Evolutionary conservation across 139 green algal genomes (phyloP).

Genomic region (Astrephomene gubernaculifera): DNA sequence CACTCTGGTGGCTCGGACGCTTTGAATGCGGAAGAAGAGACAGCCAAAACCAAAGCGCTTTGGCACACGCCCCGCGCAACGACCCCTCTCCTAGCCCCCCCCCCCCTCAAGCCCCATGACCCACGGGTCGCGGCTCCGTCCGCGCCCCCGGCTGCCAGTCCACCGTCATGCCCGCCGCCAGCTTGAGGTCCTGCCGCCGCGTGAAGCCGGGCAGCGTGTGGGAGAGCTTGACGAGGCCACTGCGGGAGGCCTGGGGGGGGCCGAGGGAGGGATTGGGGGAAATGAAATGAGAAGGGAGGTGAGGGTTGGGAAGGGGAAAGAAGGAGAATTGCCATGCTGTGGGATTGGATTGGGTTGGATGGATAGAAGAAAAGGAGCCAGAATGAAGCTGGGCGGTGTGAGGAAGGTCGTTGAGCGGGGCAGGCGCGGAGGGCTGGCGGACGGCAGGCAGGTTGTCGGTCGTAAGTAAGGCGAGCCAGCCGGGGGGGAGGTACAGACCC

Average conservation of each 20-base stretch:
- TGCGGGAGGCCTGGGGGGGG: slow-evolving; percentile 8
- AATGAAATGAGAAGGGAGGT: background rate
- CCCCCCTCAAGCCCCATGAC: background rate
- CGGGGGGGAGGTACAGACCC: background rate
- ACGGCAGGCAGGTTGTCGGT: too few relatives aligned
- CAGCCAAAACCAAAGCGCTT: too few relatives aligned
- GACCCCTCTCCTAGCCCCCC: background rate
- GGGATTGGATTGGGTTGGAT: too few relatives aligned
- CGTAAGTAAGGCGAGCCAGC: too few relatives aligned
- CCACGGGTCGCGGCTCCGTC: slow-evolving; percentile 14
- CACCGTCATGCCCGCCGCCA: slow-evolving; percentile 50
- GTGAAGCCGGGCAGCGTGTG: slow-evolving; percentile 56
- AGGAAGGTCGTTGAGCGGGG: too few relatives aligned
- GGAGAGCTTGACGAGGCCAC: slow-evolving; percentile 27
- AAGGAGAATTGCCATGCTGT: too few relatives aligned
- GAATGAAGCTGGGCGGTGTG: too few relatives aligned
- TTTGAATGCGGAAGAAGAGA: too few relatives aligned
- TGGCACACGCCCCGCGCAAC: too few relatives aligned
- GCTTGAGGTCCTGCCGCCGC: slow-evolving; percentile 51
- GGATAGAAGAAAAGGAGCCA: too few relatives aligned
- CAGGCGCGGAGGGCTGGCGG: too few relatives aligned
- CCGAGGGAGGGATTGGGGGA: background rate
- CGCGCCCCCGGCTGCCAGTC: slow-evolving; percentile 24
- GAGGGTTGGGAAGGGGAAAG: background rate
- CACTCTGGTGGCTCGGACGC: too few relatives aligned